phyloP scores from a whole-genome alignment of 495 filamentous ascomycete genomes.

The Bacidia rubella region DNA sequence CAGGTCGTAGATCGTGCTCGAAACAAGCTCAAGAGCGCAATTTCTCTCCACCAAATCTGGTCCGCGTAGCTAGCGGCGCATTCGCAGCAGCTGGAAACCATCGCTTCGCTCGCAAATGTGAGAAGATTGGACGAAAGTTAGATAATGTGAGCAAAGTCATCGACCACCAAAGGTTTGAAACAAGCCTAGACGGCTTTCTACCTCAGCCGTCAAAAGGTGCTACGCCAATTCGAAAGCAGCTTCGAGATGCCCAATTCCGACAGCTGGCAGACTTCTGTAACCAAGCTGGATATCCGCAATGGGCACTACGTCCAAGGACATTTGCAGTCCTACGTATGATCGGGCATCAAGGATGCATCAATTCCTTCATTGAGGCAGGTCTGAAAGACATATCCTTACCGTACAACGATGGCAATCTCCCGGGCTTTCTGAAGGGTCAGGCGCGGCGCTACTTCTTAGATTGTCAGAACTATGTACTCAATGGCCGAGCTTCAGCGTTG shows the following conservation, averaged over 20 bases:
- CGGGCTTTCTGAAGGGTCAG: neutral
- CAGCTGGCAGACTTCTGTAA: constrained; percentile 1
- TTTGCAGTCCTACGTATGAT: constrained; percentile 17
- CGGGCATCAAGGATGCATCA: constrained; percentile 7
- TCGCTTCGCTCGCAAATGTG: neutral
- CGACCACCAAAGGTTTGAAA: constrained; percentile 1
- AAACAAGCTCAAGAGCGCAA: no score
- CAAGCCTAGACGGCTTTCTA: neutral
- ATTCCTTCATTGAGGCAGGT: constrained; percentile 10
- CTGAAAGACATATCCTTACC: constrained; percentile 14
- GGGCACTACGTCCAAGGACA: constrained; percentile 15
- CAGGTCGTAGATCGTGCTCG: no score
- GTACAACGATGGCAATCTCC: constrained; percentile 7
- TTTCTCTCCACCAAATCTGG: no score
- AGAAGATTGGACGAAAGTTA: neutral
- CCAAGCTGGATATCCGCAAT: constrained; percentile 5
- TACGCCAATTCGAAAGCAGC: neutral
- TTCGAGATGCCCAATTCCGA: constrained; percentile 5
- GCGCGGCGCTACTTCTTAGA: constrained; percentile 2
- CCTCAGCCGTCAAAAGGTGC: neutral
- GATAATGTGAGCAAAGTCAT: constrained; percentile 1
- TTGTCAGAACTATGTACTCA: constrained; percentile 12
- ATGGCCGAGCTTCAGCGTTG: constrained; percentile 15
- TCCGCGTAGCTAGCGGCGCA: no score
- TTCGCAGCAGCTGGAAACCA: no score